These are phyloP conservation scores for Scytalidium sp. DNA, from an alignment of 2,329 filamentous ascomycete genomes.

Conservation along the genomic window DNA sequence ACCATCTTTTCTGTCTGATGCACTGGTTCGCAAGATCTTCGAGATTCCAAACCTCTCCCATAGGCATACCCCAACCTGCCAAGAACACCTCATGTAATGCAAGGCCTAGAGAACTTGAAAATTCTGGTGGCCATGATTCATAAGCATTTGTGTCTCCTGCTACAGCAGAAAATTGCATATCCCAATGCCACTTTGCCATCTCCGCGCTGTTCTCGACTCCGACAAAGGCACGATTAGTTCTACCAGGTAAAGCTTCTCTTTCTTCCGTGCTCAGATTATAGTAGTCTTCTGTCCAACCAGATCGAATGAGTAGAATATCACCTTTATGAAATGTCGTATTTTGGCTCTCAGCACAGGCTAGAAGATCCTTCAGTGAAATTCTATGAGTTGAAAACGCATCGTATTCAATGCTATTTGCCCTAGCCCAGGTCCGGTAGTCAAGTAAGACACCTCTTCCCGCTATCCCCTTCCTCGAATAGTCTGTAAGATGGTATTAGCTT, in stretches of 20 bases:
- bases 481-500: slow-evolving; percentile 24
- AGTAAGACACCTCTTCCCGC: slow-evolving; percentile 47
- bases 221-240: neutral
- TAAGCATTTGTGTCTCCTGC: slow-evolving; percentile 23
- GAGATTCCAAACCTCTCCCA: slow-evolving; percentile 28
- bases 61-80: slow-evolving; percentile 22
- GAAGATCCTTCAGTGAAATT: slow-evolving; percentile 33
- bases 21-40: slow-evolving; percentile 46
- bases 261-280: neutral
- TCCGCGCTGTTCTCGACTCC: slow-evolving; percentile 17
- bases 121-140: slow-evolving; percentile 19
- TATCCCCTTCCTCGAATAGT: slow-evolving; percentile 31
- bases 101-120: slow-evolving; percentile 1
- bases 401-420: neutral
- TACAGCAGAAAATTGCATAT: slow-evolving; percentile 25
- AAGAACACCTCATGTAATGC: slow-evolving; percentile 25
- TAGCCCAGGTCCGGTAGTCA: slow-evolving; percentile 33
- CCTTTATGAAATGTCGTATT: neutral
- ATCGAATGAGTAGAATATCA: slow-evolving; percentile 9
- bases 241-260: neutral
- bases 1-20: slow-evolving; percentile 49
- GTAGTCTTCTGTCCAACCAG: slow-evolving; percentile 5
- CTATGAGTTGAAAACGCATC: slow-evolving; percentile 29
- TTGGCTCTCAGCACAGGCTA: neutral
- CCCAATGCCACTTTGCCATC: slow-evolving; percentile 24